Base-by-base conservation (phyloP, 2,329 filamentous ascomycete genomes). In the Colletotrichum chrysophilum region DNA sequence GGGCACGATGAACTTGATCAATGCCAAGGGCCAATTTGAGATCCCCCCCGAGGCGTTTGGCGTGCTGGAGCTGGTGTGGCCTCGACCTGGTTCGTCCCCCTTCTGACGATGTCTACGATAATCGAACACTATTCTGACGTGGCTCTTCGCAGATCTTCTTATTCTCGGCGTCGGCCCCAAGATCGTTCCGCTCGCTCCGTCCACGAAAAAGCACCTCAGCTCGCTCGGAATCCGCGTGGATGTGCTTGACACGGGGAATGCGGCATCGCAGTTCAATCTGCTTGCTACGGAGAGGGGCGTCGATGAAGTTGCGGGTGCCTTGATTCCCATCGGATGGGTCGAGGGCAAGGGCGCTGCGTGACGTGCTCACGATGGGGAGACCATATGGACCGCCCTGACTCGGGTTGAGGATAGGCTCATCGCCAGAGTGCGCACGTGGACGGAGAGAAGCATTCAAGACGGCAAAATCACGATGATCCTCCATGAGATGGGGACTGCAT, bases 241-340 rank as follows among this genome's bases (percentile, higher is more conserved):
- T 81, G 90, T 98, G 5, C 90, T 96, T 81, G 97, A 98, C 85
- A 98, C 97, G 36, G 89, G 95, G 77, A 98, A 98, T 85, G 97
- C 97, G 10, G 95, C 96, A 2, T 94, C 96, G 38, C 96, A 98
- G 83, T 99, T 97, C 84, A 99, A 99, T 82, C 83, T 99, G 80
- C 87, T 99, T 70, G 96, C 96, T n/a, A 98, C 96, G 21, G 97
- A 99, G 87, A 89, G 97, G 67, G 96, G 97, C 2, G 92, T 97
- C 7, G 89, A 92, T 24, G 94, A 96, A 80, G 93, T 98, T 77
- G 96, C 96, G 32, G 96, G 95, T 3, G 96, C 96, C 12, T 83
- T 99, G 84, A 91, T 98, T 84, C 96, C 96, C 0, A 89, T 97
- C 69, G 96, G 95, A 3, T 97, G 95, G 95, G 91, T 89, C 80